Percentiles rank a stretch among this genome's conserved stretches.
Evolutionary conservation across 768 basidiomycete species (phyloP).

Genomic region (Tricholoma sp.): DNA sequence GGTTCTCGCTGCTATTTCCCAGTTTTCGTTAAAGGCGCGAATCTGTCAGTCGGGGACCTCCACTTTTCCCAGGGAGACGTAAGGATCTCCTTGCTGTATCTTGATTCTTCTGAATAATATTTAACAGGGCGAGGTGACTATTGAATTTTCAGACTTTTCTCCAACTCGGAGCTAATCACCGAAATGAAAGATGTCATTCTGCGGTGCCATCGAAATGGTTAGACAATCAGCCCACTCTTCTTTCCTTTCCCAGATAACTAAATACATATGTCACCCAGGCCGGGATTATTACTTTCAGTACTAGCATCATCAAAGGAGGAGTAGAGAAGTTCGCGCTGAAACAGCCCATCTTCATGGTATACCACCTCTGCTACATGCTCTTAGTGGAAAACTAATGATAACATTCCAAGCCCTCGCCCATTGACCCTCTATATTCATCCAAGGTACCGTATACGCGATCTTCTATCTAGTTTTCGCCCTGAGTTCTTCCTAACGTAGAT

Average conservation of each 20-base stretch:
- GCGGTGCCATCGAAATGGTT: slow-evolving; percentile 77
- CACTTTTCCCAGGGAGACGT: slow-evolving; percentile 81
- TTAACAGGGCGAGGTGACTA: slow-evolving; percentile 49
- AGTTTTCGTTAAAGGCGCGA: slow-evolving; percentile 72
- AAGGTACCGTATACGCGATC: slow-evolving; percentile 33
- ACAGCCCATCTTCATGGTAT: slow-evolving; percentile 70
- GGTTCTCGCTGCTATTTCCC: slow-evolving; percentile 75
- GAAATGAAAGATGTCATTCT: slow-evolving; percentile 53
- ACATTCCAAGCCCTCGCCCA: slow-evolving; percentile 53
- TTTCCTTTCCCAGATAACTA: too few species aligned
- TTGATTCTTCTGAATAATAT: background rate
- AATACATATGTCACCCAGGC: slow-evolving; percentile 31
- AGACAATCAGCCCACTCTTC: background rate
- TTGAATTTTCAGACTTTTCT: background rate
- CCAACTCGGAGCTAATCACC: background rate
- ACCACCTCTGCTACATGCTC: slow-evolving; percentile 6
- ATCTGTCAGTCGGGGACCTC: slow-evolving; percentile 72
- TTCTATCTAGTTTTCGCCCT: background rate
- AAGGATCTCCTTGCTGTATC: slow-evolving; percentile 4
- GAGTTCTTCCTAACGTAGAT: slow-evolving; percentile 31
- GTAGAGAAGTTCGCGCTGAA: slow-evolving; percentile 69
- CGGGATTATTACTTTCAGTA: slow-evolving; percentile 67
- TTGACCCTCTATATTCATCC: slow-evolving; percentile 71
- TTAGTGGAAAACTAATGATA: background rate
- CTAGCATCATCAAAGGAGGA: slow-evolving; percentile 70